phyloP scores from a whole-genome alignment of 495 filamentous ascomycete species.

The Penicillium cinerascens region DNA sequence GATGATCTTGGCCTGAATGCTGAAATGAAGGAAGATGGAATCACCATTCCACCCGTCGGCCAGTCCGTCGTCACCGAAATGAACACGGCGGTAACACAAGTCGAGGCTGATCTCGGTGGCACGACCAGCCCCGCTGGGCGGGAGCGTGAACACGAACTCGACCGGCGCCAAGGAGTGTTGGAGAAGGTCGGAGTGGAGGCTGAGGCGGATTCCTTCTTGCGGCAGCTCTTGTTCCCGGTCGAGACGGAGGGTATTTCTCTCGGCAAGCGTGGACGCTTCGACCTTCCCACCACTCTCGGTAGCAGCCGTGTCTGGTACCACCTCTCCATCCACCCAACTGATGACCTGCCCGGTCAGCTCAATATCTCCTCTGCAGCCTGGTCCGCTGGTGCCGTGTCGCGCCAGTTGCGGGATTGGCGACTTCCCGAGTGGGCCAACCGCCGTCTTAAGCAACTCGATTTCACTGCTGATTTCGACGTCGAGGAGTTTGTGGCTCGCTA shows the following conservation, averaged over 20 bases:
- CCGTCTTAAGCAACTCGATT: conserved; percentile 87
- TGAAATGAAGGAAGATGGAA: conserved; percentile 94
- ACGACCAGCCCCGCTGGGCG: conserved; percentile 58
- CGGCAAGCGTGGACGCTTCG: conserved; percentile 70
- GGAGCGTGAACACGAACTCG: conserved; percentile 73
- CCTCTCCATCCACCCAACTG: conserved; percentile 84
- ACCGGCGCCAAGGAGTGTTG: conserved; percentile 74
- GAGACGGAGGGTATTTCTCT: conserved; percentile 70
- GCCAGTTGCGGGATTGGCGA: conserved; percentile 88
- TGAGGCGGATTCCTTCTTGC: conserved; percentile 82
- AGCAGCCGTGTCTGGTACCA: conserved; percentile 96
- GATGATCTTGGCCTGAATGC: conserved; percentile 87
- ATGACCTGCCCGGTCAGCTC: conserved; percentile 72
- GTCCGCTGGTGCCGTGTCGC: conserved; percentile 88
- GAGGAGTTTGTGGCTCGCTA: conserved; percentile 89
- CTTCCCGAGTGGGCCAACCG: conserved; percentile 96
- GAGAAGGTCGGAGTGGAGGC: conserved; percentile 80
- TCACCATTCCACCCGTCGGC: conserved; percentile 63
- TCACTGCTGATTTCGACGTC: conserved; percentile 92
- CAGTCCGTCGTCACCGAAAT: conserved; percentile 82
- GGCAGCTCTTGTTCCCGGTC: conserved; percentile 75
- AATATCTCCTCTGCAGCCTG: conserved; percentile 65
- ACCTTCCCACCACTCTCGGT: conserved; percentile 62
- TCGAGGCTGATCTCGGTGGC: conserved; percentile 79
- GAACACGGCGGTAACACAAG: conserved; percentile 72